phyloP scores from a whole-genome alignment of 1,284 basidiomycete genomes.

The Rhodofomes roseus region DNA sequence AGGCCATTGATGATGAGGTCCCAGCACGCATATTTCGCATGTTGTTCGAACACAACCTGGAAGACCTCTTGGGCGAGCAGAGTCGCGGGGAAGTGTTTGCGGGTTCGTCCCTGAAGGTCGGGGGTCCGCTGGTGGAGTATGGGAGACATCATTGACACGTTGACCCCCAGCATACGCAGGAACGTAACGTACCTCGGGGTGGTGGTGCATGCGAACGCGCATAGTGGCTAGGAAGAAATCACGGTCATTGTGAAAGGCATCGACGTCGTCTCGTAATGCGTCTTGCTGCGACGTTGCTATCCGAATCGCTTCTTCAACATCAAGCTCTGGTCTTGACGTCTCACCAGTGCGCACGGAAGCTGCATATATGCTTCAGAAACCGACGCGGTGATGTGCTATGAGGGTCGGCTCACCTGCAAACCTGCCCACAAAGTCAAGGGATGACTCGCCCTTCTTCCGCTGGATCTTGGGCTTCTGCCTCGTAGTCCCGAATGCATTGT shows the following conservation, averaged over 20 bases:
- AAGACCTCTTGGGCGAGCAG: not conserved
- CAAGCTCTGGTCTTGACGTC: not conserved
- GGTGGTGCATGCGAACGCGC: not conserved
- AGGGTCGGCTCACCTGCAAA: not conserved
- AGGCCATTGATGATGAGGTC: not conserved
- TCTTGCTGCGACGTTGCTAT: slow-evolving; percentile 1
- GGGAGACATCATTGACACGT: not conserved
- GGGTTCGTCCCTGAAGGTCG: not conserved
- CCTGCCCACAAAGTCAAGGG: not conserved
- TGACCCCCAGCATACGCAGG: not conserved
- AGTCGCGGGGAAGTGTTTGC: slow-evolving; percentile 1
- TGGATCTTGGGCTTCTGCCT: not conserved
- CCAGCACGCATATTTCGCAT: not conserved
- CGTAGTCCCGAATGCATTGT: not conserved
- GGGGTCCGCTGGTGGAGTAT: not conserved
- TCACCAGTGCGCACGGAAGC: not conserved
- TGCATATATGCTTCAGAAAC: not conserved
- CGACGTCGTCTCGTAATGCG: not conserved
- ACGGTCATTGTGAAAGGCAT: not conserved
- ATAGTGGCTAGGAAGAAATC: not conserved
- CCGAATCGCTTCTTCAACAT: not conserved
- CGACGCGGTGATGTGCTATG: not conserved
- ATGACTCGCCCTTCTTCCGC: not conserved
- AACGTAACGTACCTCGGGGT: not conserved
- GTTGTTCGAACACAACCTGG: not conserved